These are phyloP conservation scores for Rhododendron ferrugineum DNA, from an alignment of 148 eudicot genomes.

Conservation along the genomic window DNA sequence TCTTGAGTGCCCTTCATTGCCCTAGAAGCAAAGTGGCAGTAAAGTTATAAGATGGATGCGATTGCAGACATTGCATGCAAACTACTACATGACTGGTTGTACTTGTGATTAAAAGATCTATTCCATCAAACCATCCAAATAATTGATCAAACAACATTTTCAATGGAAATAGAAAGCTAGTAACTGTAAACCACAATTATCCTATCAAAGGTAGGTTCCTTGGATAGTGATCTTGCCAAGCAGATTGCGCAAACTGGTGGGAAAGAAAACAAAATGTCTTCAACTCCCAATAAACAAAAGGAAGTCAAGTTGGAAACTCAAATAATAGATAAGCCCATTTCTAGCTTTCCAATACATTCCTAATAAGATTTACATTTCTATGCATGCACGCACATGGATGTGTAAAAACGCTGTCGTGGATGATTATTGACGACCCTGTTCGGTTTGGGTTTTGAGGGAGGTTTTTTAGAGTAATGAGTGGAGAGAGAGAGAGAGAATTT, in stretches of 20 bases:
- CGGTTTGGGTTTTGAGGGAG: no score
- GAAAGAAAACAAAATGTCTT: conserved; percentile 11
- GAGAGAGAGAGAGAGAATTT: no score
- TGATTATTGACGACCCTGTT: neutral
- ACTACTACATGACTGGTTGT: neutral
- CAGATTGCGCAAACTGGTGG: conserved; percentile 43
- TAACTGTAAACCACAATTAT: conserved; percentile 96
- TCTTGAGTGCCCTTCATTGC: neutral
- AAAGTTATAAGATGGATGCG: neutral
- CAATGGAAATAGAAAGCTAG: conserved; percentile 7
- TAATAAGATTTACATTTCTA: neutral
- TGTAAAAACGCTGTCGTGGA: neutral
- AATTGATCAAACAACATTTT: neutral
- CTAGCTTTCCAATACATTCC: neutral
- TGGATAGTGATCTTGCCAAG: conserved; percentile 74
- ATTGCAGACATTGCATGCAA: neutral
- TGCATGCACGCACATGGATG: neutral
- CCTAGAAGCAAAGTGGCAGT: neutral
- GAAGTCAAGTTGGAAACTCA: neutral
- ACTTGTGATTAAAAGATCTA: neutral
- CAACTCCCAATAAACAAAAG: conserved; percentile 20
- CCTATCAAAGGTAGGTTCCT: conserved; percentile 99
- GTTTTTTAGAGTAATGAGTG: no score
- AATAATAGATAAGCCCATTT: neutral
- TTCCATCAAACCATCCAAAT: conserved; percentile 3